Evolutionary conservation across 2,329 filamentous ascomycete genomes (phyloP), one percentile per base, ranked within the genome.

Genomic region (Ophiostoma sp.): DNA sequence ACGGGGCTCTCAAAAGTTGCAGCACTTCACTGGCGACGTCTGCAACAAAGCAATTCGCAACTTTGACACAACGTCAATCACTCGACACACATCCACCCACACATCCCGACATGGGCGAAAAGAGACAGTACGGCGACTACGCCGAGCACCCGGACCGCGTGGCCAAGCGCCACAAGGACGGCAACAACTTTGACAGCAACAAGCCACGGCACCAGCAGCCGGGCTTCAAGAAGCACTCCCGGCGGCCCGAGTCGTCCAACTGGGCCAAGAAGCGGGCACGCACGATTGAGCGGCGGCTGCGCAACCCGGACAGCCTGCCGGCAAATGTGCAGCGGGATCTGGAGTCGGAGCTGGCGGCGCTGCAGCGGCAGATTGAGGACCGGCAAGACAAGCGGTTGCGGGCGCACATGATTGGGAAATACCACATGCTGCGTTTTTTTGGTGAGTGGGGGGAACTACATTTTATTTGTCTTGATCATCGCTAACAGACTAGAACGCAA

Each of bases 371-470:
- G 78, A 84, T 95, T 74, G 85, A 82, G 4, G 85, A 88, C 75
- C 85, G 87, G 66, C 84, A 88, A 74, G 85, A 86, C 74, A 89
- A 90, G 78, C 90, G 89, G 82, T 86, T 86, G 79, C 87, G 89
- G 76, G 87, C 86, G 77, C 86, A 89, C 74, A 93, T 95, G 88
- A 94, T 95, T 75, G 85, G 85, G 69, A 92, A 91, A 80, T 96
- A 94, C 78, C 93, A 95, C 80, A 95, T 93, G 88, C 89, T 95
- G 69, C 86, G 93, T 36, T 96, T 96, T 80, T 95, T 95, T 81
- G 93, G 93, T 92, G 84, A 70, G 87, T 78, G 5, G 33, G 8
- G 33, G 33, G 8, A 36, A 8, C 33, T 8, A 4, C 33, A 36
- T 36, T 36, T 36, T 3, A 36, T 4, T 4, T 8, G 8, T 36